Evolutionary conservation across 306 rosid genomes (phyloP).

Genomic region (Malus fusca): DNA sequence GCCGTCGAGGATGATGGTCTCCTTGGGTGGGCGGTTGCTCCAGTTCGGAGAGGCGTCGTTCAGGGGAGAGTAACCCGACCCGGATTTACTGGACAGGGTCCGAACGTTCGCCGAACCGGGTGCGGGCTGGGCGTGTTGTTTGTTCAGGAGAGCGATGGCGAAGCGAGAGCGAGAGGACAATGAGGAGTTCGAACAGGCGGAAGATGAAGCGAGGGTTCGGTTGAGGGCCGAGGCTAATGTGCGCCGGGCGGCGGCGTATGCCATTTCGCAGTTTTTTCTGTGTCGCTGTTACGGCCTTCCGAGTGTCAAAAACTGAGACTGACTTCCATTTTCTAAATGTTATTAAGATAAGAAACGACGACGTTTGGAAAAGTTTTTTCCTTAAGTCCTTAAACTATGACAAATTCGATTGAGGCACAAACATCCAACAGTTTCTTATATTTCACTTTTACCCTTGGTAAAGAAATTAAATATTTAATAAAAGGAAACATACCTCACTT

Average conservation of each 20-base stretch:
- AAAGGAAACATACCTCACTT: too few relatives aligned
- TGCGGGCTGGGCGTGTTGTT: constrained; percentile 17
- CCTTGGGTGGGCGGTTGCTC: constrained; percentile 91
- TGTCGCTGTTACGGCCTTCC: background rate
- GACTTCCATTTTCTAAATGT: background rate
- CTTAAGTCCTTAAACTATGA: too few relatives aligned
- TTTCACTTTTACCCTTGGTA: too few relatives aligned
- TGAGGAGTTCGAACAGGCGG: constrained; percentile 17
- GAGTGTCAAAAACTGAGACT: background rate
- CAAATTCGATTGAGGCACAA: too few relatives aligned
- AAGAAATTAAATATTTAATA: too few relatives aligned
- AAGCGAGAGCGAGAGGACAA: constrained; percentile 36
- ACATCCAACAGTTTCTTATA: too few relatives aligned
- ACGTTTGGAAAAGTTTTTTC: background rate
- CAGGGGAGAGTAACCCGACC: constrained; percentile 71
- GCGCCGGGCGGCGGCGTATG: constrained; percentile 56
- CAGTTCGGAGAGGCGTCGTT: constrained; percentile 81
- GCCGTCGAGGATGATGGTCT: constrained; percentile 82
- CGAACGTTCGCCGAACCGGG: constrained; percentile 17
- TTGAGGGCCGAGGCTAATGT: constrained; percentile 30
- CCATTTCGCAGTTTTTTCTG: constrained; percentile 33
- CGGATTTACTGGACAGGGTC: constrained; percentile 45
- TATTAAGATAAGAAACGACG: background rate
- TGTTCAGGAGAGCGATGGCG: constrained; percentile 31
- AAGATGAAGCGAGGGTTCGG: constrained; percentile 29